phyloP scores from a whole-genome alignment of 352 stramenopile genomes.

The Globisporangium middletonii region DNA sequence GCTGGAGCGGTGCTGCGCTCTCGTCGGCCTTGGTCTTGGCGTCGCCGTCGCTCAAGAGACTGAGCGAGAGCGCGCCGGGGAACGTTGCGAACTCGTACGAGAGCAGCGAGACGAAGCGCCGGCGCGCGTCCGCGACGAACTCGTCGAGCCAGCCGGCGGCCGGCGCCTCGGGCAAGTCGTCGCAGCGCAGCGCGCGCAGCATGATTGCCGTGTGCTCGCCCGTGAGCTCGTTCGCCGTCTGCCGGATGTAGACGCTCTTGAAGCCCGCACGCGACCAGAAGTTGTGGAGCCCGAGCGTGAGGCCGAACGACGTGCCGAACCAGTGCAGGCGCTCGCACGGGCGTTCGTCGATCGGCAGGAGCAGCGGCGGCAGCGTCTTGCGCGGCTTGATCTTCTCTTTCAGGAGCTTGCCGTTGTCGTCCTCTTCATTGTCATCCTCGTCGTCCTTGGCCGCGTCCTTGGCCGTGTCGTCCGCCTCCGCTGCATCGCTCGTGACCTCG shows the following conservation, averaged over 20 bases:
- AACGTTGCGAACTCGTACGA: constrained; percentile 92
- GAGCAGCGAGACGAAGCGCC: constrained; percentile 93
- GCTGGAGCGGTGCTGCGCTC: constrained; percentile 23
- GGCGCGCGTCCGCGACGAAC: constrained; percentile 93
- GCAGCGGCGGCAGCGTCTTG: constrained; percentile 95
- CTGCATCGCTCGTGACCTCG: constrained; percentile 80
- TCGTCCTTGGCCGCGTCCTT: constrained; percentile 26
- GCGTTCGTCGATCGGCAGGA: constrained; percentile 94
- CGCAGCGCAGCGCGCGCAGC: constrained; percentile 63
- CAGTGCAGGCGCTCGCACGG: constrained; percentile 95
- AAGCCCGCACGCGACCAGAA: constrained; percentile 96
- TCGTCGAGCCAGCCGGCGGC: constrained; percentile 89
- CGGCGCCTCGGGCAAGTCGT: constrained; percentile 74
- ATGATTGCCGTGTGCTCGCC: constrained; percentile 97
- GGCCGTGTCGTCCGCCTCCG: constrained; percentile 28
- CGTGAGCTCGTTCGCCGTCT: constrained; percentile 99
- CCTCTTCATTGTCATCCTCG: constrained; percentile 15
- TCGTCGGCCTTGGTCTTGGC: constrained; percentile 21
- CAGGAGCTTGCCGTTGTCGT: constrained; percentile 31
- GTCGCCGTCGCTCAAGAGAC: constrained; percentile 73
- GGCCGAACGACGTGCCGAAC: constrained; percentile 97
- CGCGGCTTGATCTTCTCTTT: constrained; percentile 92
- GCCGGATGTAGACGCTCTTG: constrained; percentile 95
- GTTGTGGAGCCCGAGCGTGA: constrained; percentile 95
- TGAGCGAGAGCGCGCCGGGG: constrained; percentile 87